Conservation (phyloP, 176 grass and related monocot species). For the Aegilops sharonensis region DNA sequence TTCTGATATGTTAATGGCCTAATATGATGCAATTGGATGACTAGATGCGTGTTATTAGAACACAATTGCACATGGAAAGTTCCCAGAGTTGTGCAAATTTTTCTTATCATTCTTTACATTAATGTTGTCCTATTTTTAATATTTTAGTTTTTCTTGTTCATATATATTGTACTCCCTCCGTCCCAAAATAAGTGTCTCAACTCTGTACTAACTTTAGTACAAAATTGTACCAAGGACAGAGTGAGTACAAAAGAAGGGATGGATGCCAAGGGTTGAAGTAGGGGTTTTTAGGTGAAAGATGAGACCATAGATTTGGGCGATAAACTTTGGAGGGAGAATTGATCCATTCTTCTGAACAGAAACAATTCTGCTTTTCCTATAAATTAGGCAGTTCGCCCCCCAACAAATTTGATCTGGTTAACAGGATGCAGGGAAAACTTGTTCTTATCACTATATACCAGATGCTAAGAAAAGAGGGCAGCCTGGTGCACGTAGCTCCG, state of each 20-base stretch:
- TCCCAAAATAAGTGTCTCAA: no score
- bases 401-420: background rate
- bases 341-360: background rate
- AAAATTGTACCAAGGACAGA: no score
- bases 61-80: background rate
- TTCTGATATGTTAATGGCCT: slow-evolving; percentile 6
- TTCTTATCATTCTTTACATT: background rate
- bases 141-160: background rate
- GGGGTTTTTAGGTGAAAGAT: background rate
- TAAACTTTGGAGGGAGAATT: background rate
- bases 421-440: background rate
- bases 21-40: background rate
- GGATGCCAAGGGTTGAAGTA: background rate
- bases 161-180: background rate
- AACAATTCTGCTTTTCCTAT: background rate
- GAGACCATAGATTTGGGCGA: background rate
- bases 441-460: background rate
- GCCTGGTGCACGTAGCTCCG: no score
- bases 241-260: no score
- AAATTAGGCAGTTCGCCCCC: background rate
- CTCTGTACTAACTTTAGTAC: no score
- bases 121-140: background rate
- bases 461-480: no score
- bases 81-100: background rate
- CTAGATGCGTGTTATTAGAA: background rate